Base-by-base conservation (phyloP, 73 alveolate species). In the Paraurostyla sp. region DNA sequence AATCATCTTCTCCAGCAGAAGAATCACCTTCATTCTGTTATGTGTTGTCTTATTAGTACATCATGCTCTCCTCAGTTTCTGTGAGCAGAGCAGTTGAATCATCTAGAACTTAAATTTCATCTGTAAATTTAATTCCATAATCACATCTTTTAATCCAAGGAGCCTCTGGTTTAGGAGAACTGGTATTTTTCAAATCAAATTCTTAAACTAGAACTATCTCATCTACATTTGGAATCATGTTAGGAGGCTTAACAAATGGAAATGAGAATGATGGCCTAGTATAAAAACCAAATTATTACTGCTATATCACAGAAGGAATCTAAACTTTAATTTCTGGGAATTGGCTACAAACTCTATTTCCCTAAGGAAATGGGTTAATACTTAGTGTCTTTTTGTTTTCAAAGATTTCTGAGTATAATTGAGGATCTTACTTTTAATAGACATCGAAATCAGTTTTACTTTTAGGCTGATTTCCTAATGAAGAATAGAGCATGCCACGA, bases 171-270 rank as follows among this genome's bases (percentile, higher is more conserved):
- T 91, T 91, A 40, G 89, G 80, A 16, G 41, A 43, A 1, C 68
- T 18, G n/a, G 65, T 56, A 36, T 65, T 22, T 46, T 76, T 71
- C 56, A 87, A 25, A 63, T 80, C 71, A 40, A 91, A 60, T 63
- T 91, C 96, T 36, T 40, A 9, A 15, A 29, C 13, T 46, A 91
- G 30, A 18, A 52, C 62, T 20, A 42, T 80, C 62, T 91, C 96
- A 38, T 85, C 89, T 0, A 91, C 96, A 59, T 91, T 91, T 3
- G 96, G 96, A 15, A 91, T 91, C 96, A 91, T 91, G 49, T 91
- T 91, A 0, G 96, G 96, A 0, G 96, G 96, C 82, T 91, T 91
- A 7, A 91, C 92, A 48, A 91, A 91, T 0, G 96, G 96, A 51
- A 91, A 86, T 18, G 92, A 75, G 51, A 91, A 91, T 22, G 92